Base-by-base conservation (phyloP, 2,329 filamentous ascomycete genomes). In the Dactylellina cionopaga region DNA sequence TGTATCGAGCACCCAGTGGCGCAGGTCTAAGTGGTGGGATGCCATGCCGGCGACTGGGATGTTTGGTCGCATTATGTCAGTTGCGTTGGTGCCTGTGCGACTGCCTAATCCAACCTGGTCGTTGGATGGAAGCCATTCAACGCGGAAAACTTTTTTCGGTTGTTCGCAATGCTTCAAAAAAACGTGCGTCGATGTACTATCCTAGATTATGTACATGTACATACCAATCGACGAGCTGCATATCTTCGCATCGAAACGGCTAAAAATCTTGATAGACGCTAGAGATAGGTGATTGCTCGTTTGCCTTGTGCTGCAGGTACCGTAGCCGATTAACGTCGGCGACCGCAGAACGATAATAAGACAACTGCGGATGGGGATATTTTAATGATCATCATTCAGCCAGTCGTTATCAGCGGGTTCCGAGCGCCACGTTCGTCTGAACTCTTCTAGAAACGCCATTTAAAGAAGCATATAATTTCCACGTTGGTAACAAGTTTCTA, bases 61-160 rank as follows among this genome's bases (percentile, higher is more conserved):
- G n/a, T 17, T 3, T 29, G 13, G 24, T 71, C 66, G 66, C 58
- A 71, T 71, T 71, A 71, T 71, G 66, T 71, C 66, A 71, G 49
- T 71, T 55, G 44, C 49, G 65, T 62, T 63, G 65, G 58, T 71
- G 66, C 66, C 66, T 71, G 66, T 71, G 44, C 66, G 66, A 71
- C 66, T 71, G 66, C 66, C 66, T 71, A 71, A 71, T 63, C 49
- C 24, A 71, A 70, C 55, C 55, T 39, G 55, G 55, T 43, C 56
- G 54, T 33, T 59, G 41, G 37, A n/a, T 33, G 37, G 29, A 17
- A 62, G 43, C 44, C 29, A 39, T 43, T 46, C 41, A 46, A 39
- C 60, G 51, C 41, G 24, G 51, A 66, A 66, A 58, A 33, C 35
- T 24, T 27, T n/a, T 51, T 49, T 58, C 47, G 22, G 43, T 22